Evolutionary conservation across 305 asterid genomes (phyloP).

Genomic region (Plantago coronopus): DNA sequence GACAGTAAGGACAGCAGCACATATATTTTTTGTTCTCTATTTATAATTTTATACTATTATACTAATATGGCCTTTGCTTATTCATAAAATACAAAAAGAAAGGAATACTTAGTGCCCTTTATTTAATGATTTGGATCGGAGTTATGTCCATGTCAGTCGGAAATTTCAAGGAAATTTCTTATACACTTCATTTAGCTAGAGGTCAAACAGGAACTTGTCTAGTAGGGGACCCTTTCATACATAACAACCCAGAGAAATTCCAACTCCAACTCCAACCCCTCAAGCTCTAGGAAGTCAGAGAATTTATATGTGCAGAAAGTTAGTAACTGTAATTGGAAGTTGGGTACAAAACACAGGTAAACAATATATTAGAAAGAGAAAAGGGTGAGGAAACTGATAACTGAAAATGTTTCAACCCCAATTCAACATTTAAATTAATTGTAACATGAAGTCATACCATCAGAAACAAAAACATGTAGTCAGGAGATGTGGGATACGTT

Average conservation of each 20-base stretch:
- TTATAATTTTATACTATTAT: not conserved
- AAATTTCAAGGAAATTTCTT: conserved; percentile 38
- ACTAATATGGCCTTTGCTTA: not conserved
- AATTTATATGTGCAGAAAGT: too few relatives aligned
- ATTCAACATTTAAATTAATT: too few relatives aligned
- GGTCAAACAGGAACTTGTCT: conserved; percentile 23
- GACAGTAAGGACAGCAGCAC: not conserved
- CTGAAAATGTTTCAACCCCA: too few relatives aligned
- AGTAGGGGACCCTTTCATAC: conserved; percentile 3
- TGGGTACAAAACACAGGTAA: too few relatives aligned
- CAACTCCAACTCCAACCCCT: conserved; percentile 3
- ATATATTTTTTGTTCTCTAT: not conserved
- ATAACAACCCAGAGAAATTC: not conserved
- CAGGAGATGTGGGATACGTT: too few relatives aligned
- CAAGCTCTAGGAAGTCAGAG: conserved; percentile 6
- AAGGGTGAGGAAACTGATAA: too few relatives aligned
- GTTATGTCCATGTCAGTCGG: conserved; percentile 18
- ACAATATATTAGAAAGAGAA: too few relatives aligned
- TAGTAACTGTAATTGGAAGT: too few relatives aligned
- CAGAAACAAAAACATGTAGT: too few relatives aligned
- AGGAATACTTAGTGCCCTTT: too few relatives aligned
- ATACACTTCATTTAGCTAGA: conserved; percentile 3
- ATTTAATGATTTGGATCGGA: not conserved
- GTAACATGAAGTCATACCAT: too few relatives aligned
- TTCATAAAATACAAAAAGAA: too few relatives aligned